Base-by-base conservation (phyloP, 1,284 basidiomycete genomes). In the Puccinia horiana region DNA sequence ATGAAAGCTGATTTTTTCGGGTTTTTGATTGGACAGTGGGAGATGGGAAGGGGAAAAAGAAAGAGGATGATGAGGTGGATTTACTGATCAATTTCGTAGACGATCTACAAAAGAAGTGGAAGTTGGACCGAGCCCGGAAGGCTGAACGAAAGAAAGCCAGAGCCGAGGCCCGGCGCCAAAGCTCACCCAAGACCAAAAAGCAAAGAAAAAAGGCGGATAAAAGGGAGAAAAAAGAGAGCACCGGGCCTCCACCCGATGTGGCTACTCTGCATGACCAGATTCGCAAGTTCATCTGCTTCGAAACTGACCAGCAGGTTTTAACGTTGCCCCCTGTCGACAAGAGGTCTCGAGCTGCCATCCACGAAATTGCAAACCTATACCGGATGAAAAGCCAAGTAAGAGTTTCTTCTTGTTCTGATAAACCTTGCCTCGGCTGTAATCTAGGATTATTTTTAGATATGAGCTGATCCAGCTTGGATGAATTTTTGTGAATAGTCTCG, bases 71-170 rank as follows among this genome's bases (percentile, higher is more conserved):
- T 16, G 70, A 75, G 12, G 3, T 32, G n/a, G 54, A 75, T 40
- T 5, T 12, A 23, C n/a, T 58, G 35, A 58, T 75, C 14, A 52
- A 75, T 26, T 78, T 67, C 52, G 54, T 67, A 1, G 76, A 78
- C 52, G 76, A 63, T 35, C n/a, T 78, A 63, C 76, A 78, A 35
- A 54, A 47, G 32, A 61, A 78, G 35, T 78, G 76, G 76, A 63
- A 69, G 63, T 23, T 35, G 42, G 76, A 78, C 52, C 61, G 61
- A 37, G 44, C 42, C 2, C 37, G 44, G 9, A 78, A 78, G 32
- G 76, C 76, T 4, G 58, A 47, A 29, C 37, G 44, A 47, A 78
- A 69, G 47, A 47, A 47, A 35, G 42, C 23, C n/a, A 40, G 76
- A 11, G 76, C 58, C 20, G 61, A 67, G 63, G 63, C 58, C 20